Evolutionary conservation across 805 yeast genomes (phyloP), one percentile per base, ranked within the genome.

Genomic region (Yarrowia deformans): DNA sequence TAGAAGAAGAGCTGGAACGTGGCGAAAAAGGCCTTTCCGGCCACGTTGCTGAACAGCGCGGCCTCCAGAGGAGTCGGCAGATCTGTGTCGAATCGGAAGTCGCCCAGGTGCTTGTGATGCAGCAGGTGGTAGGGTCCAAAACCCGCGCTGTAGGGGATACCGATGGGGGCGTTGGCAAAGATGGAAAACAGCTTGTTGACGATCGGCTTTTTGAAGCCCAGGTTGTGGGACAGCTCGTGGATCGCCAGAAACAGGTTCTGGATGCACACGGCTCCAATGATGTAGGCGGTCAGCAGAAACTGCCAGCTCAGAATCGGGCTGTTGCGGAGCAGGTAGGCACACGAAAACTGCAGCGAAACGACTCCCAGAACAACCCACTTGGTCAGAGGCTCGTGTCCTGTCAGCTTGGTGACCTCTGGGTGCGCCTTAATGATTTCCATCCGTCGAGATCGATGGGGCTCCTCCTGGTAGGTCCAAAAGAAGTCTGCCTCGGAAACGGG

Each of bases 21-120:
- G 14, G 96, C 97, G 76, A 93, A 93, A 75, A 93, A 91, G 0
- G 95, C 90, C 78, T 93, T 93, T 1, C 97, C 97, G 55, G 91
- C 83, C 1, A 92, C 86, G 72, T 87, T 90, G 32, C 93, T 88
- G 43, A 93, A 81, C 7, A 93, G 75, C 0, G 88, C 52, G 0
- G 96, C 95, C 78, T 93, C 98, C 42, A 87, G 83, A 32, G 79
- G 76, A 0, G 97, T 93, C 43, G 98, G 98, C 71, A 93, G 81
- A 77, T 93, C 98, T 0, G 97, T 90, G 79, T 93, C 98, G 73
- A 86, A 86, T 66, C 84, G 82, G 74, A 87, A 90, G 76, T 93
- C 97, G 19, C 98, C 98, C 75, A 90, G 79, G 75, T 90, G 92
- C 78, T 93, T 93, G 80, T 93, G 98, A 76, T 93, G 98, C 45